These are phyloP conservation scores for Arabis hirsuta DNA, from an alignment of 345 rosid species.

Conservation along the genomic window DNA sequence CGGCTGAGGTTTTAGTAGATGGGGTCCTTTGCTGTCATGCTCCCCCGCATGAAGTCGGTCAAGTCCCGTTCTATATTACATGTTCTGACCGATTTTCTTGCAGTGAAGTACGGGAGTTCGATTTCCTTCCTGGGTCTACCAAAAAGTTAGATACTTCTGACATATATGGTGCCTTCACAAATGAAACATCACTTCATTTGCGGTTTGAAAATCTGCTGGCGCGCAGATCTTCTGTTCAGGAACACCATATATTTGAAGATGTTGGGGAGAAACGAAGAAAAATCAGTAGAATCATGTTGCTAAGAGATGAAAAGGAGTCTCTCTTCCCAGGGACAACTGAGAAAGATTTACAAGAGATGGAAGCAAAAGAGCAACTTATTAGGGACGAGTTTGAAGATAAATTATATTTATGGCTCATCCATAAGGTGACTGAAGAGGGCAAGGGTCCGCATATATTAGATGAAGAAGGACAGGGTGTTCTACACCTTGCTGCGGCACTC, in stretches of 20 bases:
- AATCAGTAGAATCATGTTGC: slow-evolving; percentile 57
- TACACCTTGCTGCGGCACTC: slow-evolving; percentile 86
- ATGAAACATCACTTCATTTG: slow-evolving; percentile 54
- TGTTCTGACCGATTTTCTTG: slow-evolving; percentile 93
- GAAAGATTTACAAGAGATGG: slow-evolving; percentile 39
- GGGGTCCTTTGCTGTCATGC: slow-evolving; percentile 76
- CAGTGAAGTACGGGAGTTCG: slow-evolving; percentile 94
- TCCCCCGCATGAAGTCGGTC: slow-evolving; percentile 70
- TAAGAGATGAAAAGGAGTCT: slow-evolving; percentile 76
- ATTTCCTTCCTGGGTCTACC: slow-evolving; percentile 59
- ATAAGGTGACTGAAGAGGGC: slow-evolving; percentile 70
- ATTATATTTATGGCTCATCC: slow-evolving; percentile 76
- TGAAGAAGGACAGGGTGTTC: slow-evolving; percentile 77
- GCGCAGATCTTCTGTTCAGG: slow-evolving; percentile 43
- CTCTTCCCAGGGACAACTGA: slow-evolving; percentile 22
- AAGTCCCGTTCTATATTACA: slow-evolving; percentile 84
- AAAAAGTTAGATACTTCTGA: slow-evolving; percentile 50
- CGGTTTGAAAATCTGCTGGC: slow-evolving; percentile 65
- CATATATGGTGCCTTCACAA: slow-evolving; percentile 47
- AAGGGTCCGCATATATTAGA: slow-evolving; percentile 75
- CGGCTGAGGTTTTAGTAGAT: slow-evolving; percentile 71
- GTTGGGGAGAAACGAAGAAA: slow-evolving; percentile 55
- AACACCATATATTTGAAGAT: slow-evolving; percentile 47
- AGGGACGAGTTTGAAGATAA: slow-evolving; percentile 66
- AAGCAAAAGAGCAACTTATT: slow-evolving; percentile 48